Conservation (phyloP, 768 basidiomycete genomes). For the Dioszegia aurantiaca region DNA sequence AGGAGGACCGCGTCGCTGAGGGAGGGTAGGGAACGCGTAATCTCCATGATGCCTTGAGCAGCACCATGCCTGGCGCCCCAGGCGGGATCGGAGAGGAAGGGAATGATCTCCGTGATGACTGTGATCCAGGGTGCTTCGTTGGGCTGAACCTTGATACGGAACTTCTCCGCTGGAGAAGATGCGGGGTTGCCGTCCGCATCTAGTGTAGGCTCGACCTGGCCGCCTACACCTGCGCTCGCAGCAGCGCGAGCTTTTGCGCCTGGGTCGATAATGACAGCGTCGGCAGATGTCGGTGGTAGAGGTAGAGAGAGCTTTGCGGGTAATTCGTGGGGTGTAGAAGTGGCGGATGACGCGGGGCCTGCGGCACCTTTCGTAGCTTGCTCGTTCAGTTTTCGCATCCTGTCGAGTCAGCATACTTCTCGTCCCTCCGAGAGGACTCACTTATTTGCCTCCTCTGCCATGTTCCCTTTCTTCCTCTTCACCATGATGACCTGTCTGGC, state of each 20-base stretch:
- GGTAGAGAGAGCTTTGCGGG: conserved; percentile 6
- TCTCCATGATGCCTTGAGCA: conserved; percentile 81
- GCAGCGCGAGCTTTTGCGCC: conserved; percentile 52
- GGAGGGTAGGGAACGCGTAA: conserved; percentile 56
- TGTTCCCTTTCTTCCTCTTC: conserved; percentile 88
- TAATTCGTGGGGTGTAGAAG: conserved; percentile 17
- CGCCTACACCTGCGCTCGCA: conserved; percentile 25
- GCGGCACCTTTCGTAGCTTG: conserved; percentile 20
- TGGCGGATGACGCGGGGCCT: conserved; percentile 21
- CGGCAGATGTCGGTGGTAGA: conserved; percentile 14
- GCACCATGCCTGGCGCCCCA: conserved; percentile 97
- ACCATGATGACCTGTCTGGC: conserved; percentile 89
- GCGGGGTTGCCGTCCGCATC: conserved; percentile 40
- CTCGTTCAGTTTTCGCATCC: conserved; percentile 28
- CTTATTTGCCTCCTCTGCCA: conserved; percentile 56
- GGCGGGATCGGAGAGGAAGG: conserved; percentile 72
- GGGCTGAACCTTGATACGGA: conserved; percentile 16
- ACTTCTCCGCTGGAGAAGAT: conserved; percentile 11
- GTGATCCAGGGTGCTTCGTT: conserved; percentile 55
- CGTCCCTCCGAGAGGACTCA: conserved; percentile 20
- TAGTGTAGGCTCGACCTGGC: conserved; percentile 38
- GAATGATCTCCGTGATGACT: conserved; percentile 71
- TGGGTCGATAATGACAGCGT: conserved; percentile 50
- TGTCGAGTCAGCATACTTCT: conserved; percentile 3
- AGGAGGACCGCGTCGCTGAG: conserved; percentile 25